Conservation (phyloP, 306 rosid species). For the Sophora flavescens region DNA sequence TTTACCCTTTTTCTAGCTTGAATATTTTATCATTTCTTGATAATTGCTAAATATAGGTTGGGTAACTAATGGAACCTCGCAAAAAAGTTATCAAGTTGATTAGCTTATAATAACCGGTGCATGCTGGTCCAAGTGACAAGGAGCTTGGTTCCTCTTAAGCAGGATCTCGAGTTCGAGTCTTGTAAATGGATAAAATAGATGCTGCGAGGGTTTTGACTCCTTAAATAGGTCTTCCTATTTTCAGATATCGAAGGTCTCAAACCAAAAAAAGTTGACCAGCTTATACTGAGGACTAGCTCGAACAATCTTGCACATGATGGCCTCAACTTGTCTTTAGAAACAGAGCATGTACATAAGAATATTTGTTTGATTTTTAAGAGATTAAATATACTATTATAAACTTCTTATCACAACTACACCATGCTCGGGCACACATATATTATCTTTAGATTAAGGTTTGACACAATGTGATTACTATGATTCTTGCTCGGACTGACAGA, state of each 20-base stretch:
- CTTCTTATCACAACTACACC: background rate
- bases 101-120: background rate
- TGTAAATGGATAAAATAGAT: too few relatives aligned
- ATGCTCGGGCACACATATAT: background rate
- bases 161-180: too few relatives aligned
- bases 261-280: background rate
- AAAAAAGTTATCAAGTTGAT: background rate
- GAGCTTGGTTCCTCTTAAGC: too few relatives aligned
- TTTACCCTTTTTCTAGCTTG: background rate
- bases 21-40: background rate
- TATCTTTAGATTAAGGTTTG: background rate
- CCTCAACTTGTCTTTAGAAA: too few relatives aligned
- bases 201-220: too few relatives aligned
- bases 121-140: too few relatives aligned
- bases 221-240: too few relatives aligned
- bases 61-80: background rate
- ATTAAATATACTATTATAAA: background rate
- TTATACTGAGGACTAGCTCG: conserved; percentile 3
- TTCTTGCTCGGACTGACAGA: conserved; percentile 27
- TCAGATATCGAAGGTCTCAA: too few relatives aligned
- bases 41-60: background rate
- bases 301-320: conserved; percentile 21
- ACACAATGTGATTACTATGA: background rate
- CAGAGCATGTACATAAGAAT: background rate
- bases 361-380: conserved; percentile 22